A percentile compares a stretch with the other conserved stretches of the same genome.
phyloP scores from a whole-genome alignment of 2,329 filamentous ascomycete species.

The Fusarium sarcochroum region DNA sequence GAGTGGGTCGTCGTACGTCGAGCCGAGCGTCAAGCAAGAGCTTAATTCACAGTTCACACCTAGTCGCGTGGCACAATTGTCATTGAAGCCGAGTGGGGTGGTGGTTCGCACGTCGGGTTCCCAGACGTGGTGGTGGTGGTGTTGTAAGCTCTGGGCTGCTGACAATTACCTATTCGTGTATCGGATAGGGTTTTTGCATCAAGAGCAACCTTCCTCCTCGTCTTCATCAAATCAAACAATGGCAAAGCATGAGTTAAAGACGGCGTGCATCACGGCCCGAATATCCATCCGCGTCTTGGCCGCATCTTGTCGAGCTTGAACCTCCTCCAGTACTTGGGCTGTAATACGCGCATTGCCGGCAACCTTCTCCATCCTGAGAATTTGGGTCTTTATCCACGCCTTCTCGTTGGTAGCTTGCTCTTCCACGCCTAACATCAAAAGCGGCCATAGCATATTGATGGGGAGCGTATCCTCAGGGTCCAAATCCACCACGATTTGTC shows the following conservation, averaged over 20 bases:
- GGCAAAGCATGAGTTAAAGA: constrained; percentile 67
- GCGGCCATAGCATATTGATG: constrained; percentile 70
- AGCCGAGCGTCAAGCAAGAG: constrained; percentile 40
- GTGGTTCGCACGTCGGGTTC: constrained; percentile 5
- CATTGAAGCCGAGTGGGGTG: constrained; percentile 10
- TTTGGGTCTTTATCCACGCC: constrained; percentile 65
- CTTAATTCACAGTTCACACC: constrained; percentile 4
- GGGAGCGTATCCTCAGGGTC: constrained; percentile 63
- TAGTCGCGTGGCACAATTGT: constrained; percentile 21
- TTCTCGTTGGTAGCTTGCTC: constrained; percentile 64
- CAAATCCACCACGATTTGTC: constrained; percentile 58
- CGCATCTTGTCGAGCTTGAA: constrained; percentile 60
- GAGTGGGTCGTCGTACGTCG: constrained; percentile 47
- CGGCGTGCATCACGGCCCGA: constrained; percentile 61
- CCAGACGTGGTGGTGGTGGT: background rate
- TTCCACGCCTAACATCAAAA: constrained; percentile 69
- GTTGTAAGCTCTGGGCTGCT: constrained; percentile 1
- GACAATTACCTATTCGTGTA: background rate
- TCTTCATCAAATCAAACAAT: constrained; percentile 56
- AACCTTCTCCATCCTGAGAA: constrained; percentile 63
- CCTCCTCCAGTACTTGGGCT: constrained; percentile 61
- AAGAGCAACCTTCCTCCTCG: background rate
- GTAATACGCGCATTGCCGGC: constrained; percentile 61
- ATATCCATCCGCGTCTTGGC: constrained; percentile 59
- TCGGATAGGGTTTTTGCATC: background rate